Evolutionary conservation across 1,284 basidiomycete genomes (phyloP), one percentile per base, ranked within the genome.

Genomic region (Ganoderma boninense): DNA sequence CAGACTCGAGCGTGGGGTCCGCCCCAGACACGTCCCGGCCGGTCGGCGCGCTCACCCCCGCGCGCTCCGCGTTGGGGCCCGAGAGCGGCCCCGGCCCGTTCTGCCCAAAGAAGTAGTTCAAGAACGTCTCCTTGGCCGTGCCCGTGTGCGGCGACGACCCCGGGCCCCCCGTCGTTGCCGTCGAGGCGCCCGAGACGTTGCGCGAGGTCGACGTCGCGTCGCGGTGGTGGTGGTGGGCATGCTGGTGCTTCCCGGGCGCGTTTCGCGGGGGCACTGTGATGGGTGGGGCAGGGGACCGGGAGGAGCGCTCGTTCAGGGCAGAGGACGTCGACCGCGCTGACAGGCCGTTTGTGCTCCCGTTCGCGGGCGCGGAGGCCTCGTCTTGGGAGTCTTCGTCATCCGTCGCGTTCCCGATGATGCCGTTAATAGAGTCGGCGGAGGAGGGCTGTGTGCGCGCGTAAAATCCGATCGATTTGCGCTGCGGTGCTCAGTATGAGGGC

Each of bases 81-180:
- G 86, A 82, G 56, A 92, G 81, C 3, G 92, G 91, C 0, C 89
- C 91, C 38, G 92, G 87, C 1, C 89, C 91, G 76, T 90, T 92
- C 82, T 93, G 94, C 0, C 95, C 97, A 79, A 98, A 98, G 84
- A 98, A 98, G 82, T 98, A 98, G 79, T 95, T 97, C 69, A 98
- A 84, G 86, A 98, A 97, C 4, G 95, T 95, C 77, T 98, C 97
- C 75, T 93, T 89, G 26, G 95, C 92, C 1, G 87, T 83, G 74
- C 65, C 81, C 77, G 46, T 10, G 46, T 74, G 64, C 64, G 65
- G 61, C 26, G 74, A 66, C 60, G 67, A 35, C 42, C 67, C 71
- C 16, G 66, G 29, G 29, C 59, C 68, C 0, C 65, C 71, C 61
- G 29, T 32, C 2, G 76, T 75, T 14, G 49, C 71, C 61, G 76